Evolutionary conservation across 23 red algal genomes (phyloP), one percentile per base, ranked within the genome.

Genomic region (Gracilaria gracilis): DNA sequence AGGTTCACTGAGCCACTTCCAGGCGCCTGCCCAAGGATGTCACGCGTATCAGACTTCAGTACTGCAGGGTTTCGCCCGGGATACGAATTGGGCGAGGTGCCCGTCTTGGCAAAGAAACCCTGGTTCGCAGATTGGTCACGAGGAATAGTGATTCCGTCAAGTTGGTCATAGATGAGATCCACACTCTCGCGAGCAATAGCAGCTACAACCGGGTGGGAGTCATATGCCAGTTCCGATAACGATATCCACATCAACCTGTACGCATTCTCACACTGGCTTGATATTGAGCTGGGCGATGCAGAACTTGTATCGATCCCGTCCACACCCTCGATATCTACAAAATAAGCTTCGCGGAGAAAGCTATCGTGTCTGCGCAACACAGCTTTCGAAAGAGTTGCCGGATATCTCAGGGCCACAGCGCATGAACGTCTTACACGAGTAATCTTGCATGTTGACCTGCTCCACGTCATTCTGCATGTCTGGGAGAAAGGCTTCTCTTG

Each of bases 181-280:
- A 64, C 81, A 23, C 89, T 73, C 24, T 64, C 38, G 32, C 89
- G n/a, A 21, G 89, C 89, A 34, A 84, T 64, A 28, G 66, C 79
- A 34, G 78, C 79, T 14, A 92, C 89, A 57, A 92, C 75, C 4
- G 89, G 89, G 39, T 92, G 89, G 16, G 89, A 65, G 24, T 92
- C 89, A 33, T 67, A 83, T 17, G 89, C 79, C 34, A 92, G 79
- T 57, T 84, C 79, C 28, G 66, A 84, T 24, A 92, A 54, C 37
- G 89, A 79, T 42, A 57, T 83, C 79, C 78, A 92, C 37, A 92
- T 55, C 38, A 53, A 62, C 16, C 21, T 34, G 40, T 78, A 92
- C 15, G 72, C 62, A 31, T 38, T n/a, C 48, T 83, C 77, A 34
- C 80, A 83, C 14, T 57, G 50, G 24, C 36, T 50, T 23, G 17